A percentile compares a stretch with the other conserved stretches of the same genome.
Conservation (phyloP, 352 stramenopile species). For the Pythium sp. region DNA sequence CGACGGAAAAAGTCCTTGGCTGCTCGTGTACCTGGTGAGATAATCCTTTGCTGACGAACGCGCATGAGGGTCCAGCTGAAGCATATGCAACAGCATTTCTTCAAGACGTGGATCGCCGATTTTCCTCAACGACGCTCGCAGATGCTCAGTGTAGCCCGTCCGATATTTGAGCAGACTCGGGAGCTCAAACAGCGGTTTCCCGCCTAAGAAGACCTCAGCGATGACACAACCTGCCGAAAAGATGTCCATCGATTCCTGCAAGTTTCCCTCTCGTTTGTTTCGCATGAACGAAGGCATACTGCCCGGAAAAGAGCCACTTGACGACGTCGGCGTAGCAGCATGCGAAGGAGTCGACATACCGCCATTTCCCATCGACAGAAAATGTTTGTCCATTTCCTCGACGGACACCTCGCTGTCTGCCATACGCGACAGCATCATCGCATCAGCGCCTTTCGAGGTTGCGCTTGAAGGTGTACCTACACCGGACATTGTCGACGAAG, state of each 20-base stretch:
- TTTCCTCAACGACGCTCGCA: constrained; percentile 89
- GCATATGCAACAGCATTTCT: constrained; percentile 92
- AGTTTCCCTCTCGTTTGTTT: constrained; percentile 50
- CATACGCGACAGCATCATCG: constrained; percentile 66
- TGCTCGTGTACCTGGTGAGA: constrained; percentile 79
- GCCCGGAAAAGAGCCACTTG: constrained; percentile 14
- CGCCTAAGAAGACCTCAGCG: constrained; percentile 95
- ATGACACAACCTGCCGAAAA: constrained; percentile 98
- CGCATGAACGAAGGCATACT: constrained; percentile 26
- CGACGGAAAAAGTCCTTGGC: constrained; percentile 61
- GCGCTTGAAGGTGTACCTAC: constrained; percentile 21
- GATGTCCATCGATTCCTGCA: constrained; percentile 95
- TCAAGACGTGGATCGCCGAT: constrained; percentile 89
- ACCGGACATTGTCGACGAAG: constrained; percentile 21
- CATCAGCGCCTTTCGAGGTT: constrained; percentile 48
- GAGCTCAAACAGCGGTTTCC: constrained; percentile 94
- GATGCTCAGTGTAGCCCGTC: constrained; percentile 62
- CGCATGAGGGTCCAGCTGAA: constrained; percentile 88
- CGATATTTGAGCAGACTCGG: constrained; percentile 88
- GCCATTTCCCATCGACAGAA: constrained; percentile 42
- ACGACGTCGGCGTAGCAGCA: constrained; percentile 26
- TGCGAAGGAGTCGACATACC: constrained; percentile 17
- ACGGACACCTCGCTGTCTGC: constrained; percentile 65
- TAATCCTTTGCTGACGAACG: constrained; percentile 89
- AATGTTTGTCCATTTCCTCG: constrained; percentile 76